Evolutionary conservation across 139 green algal genomes (phyloP).

Genomic region (Spirogloea muscicola): DNA sequence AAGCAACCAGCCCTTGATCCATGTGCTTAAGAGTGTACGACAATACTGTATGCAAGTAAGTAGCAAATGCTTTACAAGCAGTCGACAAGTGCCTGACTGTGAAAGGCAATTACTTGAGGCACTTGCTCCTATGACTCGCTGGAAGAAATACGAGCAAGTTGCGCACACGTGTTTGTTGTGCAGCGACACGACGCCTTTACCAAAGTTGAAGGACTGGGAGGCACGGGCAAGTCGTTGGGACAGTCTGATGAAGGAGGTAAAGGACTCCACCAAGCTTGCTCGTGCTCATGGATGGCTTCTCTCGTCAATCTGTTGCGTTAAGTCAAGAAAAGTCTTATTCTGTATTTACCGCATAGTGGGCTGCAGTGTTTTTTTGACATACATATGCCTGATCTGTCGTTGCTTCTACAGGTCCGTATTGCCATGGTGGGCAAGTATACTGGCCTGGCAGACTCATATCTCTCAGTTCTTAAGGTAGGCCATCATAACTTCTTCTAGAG

Average conservation of each 20-base stretch:
- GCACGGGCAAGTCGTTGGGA: conserved; percentile 29
- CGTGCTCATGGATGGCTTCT: background rate
- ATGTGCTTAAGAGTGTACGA: too few species aligned
- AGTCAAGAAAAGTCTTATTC: background rate
- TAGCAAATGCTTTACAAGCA: too few species aligned
- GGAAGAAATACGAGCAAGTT: too few species aligned
- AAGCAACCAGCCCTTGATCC: background rate
- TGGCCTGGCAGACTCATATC: conserved; percentile 87
- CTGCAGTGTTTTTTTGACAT: background rate
- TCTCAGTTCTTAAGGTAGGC: conserved; percentile 86
- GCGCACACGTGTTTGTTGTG: too few species aligned
- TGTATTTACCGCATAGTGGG: too few species aligned
- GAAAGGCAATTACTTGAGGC: too few species aligned
- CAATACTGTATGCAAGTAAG: too few species aligned
- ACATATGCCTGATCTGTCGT: conserved; percentile 18
- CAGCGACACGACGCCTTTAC: background rate
- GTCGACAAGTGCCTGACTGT: background rate
- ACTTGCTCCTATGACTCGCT: too few species aligned
- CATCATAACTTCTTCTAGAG: too few species aligned
- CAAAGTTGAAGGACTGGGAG: conserved; percentile 20
- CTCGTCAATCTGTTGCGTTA: background rate
- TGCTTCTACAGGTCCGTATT: conserved; percentile 62
- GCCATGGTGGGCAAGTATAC: conserved; percentile 98
- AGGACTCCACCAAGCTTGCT: background rate
- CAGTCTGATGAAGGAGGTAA: conserved; percentile 25